These are phyloP conservation scores for Taiwanofungus camphoratus DNA, from an alignment of 1,284 basidiomycete genomes.

Conservation along the genomic window DNA sequence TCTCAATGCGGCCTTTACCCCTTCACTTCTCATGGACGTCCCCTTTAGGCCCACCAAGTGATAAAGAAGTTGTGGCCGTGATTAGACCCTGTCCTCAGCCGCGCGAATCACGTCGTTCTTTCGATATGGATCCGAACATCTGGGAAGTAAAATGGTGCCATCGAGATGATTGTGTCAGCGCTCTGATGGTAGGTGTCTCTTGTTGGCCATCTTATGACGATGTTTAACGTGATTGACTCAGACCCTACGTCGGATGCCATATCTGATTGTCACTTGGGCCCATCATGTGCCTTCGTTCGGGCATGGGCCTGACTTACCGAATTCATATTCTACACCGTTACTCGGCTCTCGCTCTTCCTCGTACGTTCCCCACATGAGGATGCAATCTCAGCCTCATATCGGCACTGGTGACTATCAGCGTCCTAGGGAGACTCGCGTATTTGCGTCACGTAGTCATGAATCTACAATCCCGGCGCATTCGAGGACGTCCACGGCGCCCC, in stretches of 20 bases:
- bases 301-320: constrained; percentile 1
- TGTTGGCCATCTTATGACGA: neutral
- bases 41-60: neutral
- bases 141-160: constrained; percentile 76
- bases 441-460: neutral
- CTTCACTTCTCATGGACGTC: neutral
- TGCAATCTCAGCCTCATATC: constrained; percentile 4
- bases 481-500: neutral
- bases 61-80: too few species aligned
- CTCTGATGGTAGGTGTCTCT: constrained; percentile 47
- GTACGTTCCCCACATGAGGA: neutral
- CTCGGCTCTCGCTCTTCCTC: constrained; percentile 1
- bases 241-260: constrained; percentile 63
- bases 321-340: constrained; percentile 8
- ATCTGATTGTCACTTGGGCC: constrained; percentile 74
- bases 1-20: too few species aligned
- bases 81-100: constrained; percentile 25
- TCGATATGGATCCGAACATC: constrained; percentile 50
- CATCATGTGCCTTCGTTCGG: constrained; percentile 34
- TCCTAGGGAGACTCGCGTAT: neutral
- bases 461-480: neutral
- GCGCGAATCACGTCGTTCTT: constrained; percentile 48
- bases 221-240: constrained; percentile 23
- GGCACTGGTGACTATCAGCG: neutral
- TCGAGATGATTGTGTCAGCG: constrained; percentile 66